Conservation (phyloP, 2,329 filamentous ascomycete genomes). For the Ceratocystis huliohia region DNA sequence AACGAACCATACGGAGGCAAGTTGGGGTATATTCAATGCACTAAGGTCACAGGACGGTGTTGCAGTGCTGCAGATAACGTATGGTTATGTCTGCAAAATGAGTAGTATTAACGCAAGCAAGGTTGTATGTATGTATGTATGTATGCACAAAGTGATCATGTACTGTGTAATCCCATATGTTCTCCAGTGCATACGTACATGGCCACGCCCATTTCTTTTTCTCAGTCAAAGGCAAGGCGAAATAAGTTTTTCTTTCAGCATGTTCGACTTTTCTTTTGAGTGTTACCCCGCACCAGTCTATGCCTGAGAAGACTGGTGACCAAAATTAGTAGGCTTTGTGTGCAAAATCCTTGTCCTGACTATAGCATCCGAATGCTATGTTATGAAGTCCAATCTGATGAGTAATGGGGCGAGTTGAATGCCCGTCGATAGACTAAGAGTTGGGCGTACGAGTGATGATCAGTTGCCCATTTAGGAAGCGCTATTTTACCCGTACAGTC, state of each 20-base stretch:
- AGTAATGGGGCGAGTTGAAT: not conserved
- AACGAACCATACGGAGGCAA: not conserved
- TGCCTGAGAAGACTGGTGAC: not conserved
- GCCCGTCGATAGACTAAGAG: too few relatives aligned
- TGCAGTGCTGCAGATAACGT: slow-evolving; percentile 1
- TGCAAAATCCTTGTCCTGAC: not conserved
- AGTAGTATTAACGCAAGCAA: not conserved
- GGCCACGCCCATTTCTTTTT: not conserved
- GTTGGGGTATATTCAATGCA: not conserved
- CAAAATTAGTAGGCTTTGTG: not conserved
- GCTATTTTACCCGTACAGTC: not conserved
- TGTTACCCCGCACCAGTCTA: not conserved
- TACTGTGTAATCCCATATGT: not conserved
- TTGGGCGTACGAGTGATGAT: not conserved
- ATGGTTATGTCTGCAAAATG: not conserved
- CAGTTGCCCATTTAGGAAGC: not conserved
- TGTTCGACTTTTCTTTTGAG: not conserved
- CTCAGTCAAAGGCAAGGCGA: not conserved
- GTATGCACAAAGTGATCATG: too few relatives aligned
- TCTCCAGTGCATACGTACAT: not conserved
- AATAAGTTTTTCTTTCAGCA: not conserved
- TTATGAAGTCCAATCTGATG: not conserved
- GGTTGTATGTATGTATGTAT: not conserved
- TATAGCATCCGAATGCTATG: not conserved
- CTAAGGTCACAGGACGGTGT: not conserved